Base-by-base conservation (phyloP, 129 eudicot species). In the Dittrichia graveolens region DNA sequence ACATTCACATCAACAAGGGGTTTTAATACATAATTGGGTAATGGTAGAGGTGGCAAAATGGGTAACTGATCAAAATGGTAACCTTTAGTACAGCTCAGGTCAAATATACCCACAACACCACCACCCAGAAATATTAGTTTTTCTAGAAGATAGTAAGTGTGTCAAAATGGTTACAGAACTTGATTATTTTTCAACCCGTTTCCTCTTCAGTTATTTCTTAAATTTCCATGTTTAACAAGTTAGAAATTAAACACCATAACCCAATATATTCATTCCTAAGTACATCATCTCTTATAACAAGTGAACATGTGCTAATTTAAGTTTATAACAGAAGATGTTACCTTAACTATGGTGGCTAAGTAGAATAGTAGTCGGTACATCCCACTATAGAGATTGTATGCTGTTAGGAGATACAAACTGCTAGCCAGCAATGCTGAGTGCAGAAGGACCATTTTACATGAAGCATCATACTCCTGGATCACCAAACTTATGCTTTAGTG, bases 361-460 rank as follows among this genome's bases (percentile, higher is more conserved):
- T 67, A 92, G 59, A 63, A 86, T 77, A 71, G 71, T 81, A 57
- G 87, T 72, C 68, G 89, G 76, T 47, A 81, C 96, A 35, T 61
- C 71, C 85, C 82, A 85, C 45, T 92, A 78, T 31, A 91, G 70
- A 37, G 97, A 86, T 86, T 69, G 39, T 75, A 77, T 38, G 75
- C 84, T 15, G 75, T 80, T 48, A 92, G 61, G 5, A 89, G 82
- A 78, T 79, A 80, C 58, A 92, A 84, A 82, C 80, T 79, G 76
- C 85, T 74, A 35, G 96, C 85, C 61, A 85, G 87, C 74, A 83
- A 61, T 42, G 96, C 79, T 43, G 96, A 79, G 61, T 83, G 87
- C 78, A 89, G 84, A 16, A 74, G 81, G 19, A 62, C n/a, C n/a
- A n/a, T n/a, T n/a, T 61, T 57, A 59, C 74, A 79, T 65, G 84